Evolutionary conservation across 2,329 filamentous ascomycete genomes (phyloP).

Genomic region (Trichoderma sp.): DNA sequence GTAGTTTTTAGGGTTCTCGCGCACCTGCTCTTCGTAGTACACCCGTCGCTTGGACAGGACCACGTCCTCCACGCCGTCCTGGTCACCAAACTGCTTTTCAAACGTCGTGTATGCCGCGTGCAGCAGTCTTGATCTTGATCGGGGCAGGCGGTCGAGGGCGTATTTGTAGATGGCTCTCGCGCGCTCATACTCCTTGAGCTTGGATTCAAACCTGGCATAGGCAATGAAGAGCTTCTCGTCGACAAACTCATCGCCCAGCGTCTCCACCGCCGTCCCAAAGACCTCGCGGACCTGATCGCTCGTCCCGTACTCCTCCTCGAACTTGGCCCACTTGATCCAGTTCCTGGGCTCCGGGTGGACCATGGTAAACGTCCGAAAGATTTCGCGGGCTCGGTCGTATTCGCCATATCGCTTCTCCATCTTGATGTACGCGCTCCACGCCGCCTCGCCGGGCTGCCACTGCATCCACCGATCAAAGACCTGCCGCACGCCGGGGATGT

Average conservation of each 20-base stretch:
- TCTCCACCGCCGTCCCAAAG: slow-evolving; percentile 84
- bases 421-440: slow-evolving; percentile 96
- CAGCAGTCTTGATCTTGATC: slow-evolving; percentile 79
- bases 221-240: slow-evolving; percentile 95
- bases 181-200: slow-evolving; percentile 92
- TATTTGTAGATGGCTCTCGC: slow-evolving; percentile 96
- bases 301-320: slow-evolving; percentile 93
- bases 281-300: slow-evolving; percentile 91
- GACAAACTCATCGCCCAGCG: slow-evolving; percentile 90
- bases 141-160: slow-evolving; percentile 85
- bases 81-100: slow-evolving; percentile 96
- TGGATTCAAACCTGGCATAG: slow-evolving; percentile 92
- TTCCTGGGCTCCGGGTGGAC: slow-evolving; percentile 94
- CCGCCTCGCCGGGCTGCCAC: slow-evolving; percentile 95
- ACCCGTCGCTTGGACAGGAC: slow-evolving; percentile 91
- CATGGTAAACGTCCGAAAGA: slow-evolving; percentile 87
- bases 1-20: slow-evolving; percentile 94
- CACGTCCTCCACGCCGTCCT: slow-evolving; percentile 91
- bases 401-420: slow-evolving; percentile 94
- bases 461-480: slow-evolving; percentile 98
- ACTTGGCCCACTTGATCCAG: slow-evolving; percentile 98
- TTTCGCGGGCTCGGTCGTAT: slow-evolving; percentile 83
- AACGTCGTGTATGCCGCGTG: slow-evolving; percentile 97
- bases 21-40: slow-evolving; percentile 91
- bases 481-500: slow-evolving; percentile 86